phyloP scores from a whole-genome alignment of 768 basidiomycete species.

The Heimioporus sp. region DNA sequence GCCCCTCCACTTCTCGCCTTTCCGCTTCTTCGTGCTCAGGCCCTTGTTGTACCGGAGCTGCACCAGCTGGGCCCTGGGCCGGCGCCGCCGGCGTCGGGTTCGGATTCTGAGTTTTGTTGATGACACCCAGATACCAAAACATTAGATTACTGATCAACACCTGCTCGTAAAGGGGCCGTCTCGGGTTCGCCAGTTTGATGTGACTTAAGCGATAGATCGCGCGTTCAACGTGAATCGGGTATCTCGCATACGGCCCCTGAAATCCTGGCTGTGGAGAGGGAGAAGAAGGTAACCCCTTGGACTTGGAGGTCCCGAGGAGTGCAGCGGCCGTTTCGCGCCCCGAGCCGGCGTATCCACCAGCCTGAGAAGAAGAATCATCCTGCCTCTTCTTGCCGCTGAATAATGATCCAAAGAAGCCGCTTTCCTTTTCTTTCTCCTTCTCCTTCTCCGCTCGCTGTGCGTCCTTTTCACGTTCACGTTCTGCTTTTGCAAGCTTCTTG shows the following conservation, averaged over 20 bases:
- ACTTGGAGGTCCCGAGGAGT: constrained; percentile 80
- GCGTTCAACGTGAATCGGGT: constrained; percentile 98
- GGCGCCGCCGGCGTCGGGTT: constrained; percentile 33
- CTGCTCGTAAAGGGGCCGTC: constrained; percentile 95
- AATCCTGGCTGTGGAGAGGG: constrained; percentile 50
- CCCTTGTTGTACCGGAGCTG: constrained; percentile 25
- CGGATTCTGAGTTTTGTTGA: constrained; percentile 81
- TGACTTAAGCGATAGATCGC: constrained; percentile 97
- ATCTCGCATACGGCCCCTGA: constrained; percentile 61
- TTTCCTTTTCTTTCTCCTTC: constrained; percentile 58
- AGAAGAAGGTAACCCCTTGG: constrained; percentile 61
- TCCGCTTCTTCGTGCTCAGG: constrained; percentile 36
- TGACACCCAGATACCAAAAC: constrained; percentile 99
- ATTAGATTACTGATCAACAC: constrained; percentile 90
- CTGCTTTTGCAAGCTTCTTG: constrained; percentile 51
- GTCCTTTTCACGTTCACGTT: constrained; percentile 49
- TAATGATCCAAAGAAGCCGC: constrained; percentile 87
- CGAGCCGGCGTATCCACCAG: constrained; percentile 38
- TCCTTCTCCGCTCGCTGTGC: constrained; percentile 35
- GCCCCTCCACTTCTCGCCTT: constrained; percentile 41
- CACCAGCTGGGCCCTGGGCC: constrained; percentile 25
- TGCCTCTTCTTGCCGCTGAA: constrained; percentile 89
- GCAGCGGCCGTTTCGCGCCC: constrained; percentile 88
- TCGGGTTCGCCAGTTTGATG: constrained; percentile 97
- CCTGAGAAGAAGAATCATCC: constrained; percentile 54